Evolutionary conservation across 2,329 filamentous ascomycete species (phyloP), one percentile per base, ranked within the genome.

Genomic region (Corniculantispora saksenae): DNA sequence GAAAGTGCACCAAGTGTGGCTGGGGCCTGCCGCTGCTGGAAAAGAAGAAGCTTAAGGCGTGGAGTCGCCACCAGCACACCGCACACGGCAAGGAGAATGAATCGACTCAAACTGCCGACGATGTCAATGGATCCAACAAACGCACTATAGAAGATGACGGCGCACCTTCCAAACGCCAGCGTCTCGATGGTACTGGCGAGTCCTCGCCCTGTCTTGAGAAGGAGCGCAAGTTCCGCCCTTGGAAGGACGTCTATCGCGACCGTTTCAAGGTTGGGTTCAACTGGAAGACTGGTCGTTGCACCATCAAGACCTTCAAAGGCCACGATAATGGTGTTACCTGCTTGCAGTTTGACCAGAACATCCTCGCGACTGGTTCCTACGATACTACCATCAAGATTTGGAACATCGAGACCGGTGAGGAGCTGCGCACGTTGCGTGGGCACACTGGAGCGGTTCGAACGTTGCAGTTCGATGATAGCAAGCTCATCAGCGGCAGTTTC

Each of bases 181-280:
- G 76, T 9, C 70, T 74, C 25, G 63, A 69, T 35, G 65, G 71
- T 58, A 35, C 65, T 21, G 38, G 67, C 66, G 70, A 74, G 64
- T 59, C 78, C 8, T 70, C 74, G 55, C 69, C 76, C 23, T 78
- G 78, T 64, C 72, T 76, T 4, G 80, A 79, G 25, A 71, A 71
- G 27, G 81, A 83, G 66, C 82, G 81, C 29, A 84, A 82, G 67
- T 84, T 84, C 59, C 80, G 93, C 35, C 93, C 75, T 2, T 99
- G 95, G 95, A 99, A 99, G 78, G 93, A 97, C 67, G 92, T 99
- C 1, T 99, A 99, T 81, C 91, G 93, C 68, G 94, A 97, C 76
- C 88, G 92, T 19, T 98, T 94, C 83, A 95, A 94, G 76, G 93
- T 99, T 56, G 94, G 95, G 60, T 95, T 90, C 66, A 98, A 98